Percentiles rank a stretch among this genome's conserved stretches.
Conservation (phyloP, 2,329 filamentous ascomycete species). For the Colletotrichum agaves region DNA sequence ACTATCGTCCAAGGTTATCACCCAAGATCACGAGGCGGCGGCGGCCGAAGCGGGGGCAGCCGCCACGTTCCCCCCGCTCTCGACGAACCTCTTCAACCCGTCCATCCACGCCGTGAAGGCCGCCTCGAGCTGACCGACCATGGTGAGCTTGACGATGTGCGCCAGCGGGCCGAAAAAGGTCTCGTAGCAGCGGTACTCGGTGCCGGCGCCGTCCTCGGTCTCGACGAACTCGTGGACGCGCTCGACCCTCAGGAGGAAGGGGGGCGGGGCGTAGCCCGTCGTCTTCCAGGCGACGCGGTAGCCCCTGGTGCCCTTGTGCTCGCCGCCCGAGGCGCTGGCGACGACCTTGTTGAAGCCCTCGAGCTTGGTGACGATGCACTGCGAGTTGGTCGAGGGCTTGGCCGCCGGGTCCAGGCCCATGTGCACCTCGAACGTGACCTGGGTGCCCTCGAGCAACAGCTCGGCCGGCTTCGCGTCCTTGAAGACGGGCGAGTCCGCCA, state of each 20-base stretch:
- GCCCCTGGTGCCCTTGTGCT: slow-evolving; percentile 45
- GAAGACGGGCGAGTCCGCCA: slow-evolving; percentile 32
- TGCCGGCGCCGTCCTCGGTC: slow-evolving; percentile 42
- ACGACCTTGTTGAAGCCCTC: slow-evolving; percentile 44
- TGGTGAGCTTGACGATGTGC: slow-evolving; percentile 46
- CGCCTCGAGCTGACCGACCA: slow-evolving; percentile 46
- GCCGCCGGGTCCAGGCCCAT: slow-evolving; percentile 43
- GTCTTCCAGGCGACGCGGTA: slow-evolving; percentile 53
- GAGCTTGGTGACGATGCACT: slow-evolving; percentile 45
- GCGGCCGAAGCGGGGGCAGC: slow-evolving; percentile 11
- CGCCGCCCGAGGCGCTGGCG: slow-evolving; percentile 18
- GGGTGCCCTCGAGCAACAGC: slow-evolving; percentile 45
- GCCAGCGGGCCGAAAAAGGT: slow-evolving; percentile 56
- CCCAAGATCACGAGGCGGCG: slow-evolving; percentile 17
- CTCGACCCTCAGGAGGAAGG: slow-evolving; percentile 50
- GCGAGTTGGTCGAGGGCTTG: slow-evolving; percentile 36
- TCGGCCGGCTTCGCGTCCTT: slow-evolving; percentile 28
- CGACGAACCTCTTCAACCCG: slow-evolving; percentile 50
- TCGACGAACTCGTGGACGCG: slow-evolving; percentile 56
- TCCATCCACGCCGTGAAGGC: slow-evolving; percentile 52
- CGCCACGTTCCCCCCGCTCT: slow-evolving; percentile 30
- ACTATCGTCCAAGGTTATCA: not conserved
- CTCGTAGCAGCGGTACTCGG: slow-evolving; percentile 56
- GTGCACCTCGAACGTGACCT: slow-evolving; percentile 48
- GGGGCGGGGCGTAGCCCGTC: slow-evolving; percentile 41